phyloP scores from a whole-genome alignment of 768 basidiomycete species.

The Pisolithus marmoratus region DNA sequence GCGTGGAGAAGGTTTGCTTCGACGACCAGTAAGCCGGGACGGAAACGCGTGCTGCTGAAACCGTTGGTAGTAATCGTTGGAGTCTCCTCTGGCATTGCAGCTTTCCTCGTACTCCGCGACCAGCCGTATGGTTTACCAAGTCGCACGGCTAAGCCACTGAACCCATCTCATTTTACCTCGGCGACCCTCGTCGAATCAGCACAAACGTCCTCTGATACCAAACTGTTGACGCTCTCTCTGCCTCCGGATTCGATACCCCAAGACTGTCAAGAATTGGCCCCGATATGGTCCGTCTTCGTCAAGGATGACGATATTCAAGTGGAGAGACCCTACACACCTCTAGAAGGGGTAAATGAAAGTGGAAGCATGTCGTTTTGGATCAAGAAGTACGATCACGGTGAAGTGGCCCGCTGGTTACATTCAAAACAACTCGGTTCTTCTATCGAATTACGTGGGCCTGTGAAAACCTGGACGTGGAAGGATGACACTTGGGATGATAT shows the following conservation, averaged over 20 bases:
- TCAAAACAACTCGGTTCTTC: conserved; percentile 58
- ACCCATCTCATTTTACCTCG: conserved; percentile 49
- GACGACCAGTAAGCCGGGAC: not conserved
- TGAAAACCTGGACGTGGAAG: conserved; percentile 57
- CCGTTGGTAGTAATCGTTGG: conserved; percentile 30
- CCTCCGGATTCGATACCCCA: conserved; percentile 37
- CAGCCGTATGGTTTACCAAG: conserved; percentile 42
- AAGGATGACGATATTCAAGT: conserved; percentile 89
- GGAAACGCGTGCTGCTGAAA: not conserved
- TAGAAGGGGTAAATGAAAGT: conserved; percentile 60
- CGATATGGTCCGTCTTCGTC: conserved; percentile 75
- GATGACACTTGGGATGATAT: conserved; percentile 72
- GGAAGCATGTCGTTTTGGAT: conserved; percentile 77
- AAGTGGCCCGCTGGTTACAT: conserved; percentile 81
- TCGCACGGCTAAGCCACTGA: conserved; percentile 31
- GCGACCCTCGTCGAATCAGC: conserved; percentile 52
- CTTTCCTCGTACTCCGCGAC: conserved; percentile 51
- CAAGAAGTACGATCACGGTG: conserved; percentile 71
- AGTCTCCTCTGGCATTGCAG: conserved; percentile 36
- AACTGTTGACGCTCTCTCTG: conserved; percentile 57
- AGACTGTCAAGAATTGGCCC: conserved; percentile 17
- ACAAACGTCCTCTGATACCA: conserved; percentile 50
- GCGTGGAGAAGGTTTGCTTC: not conserved
- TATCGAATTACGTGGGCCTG: conserved; percentile 73
- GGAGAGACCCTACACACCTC: conserved; percentile 79